These are phyloP conservation scores for Ambrosia hybrid DNA, from an alignment of 140 eudicot genomes.

Conservation along the genomic window DNA sequence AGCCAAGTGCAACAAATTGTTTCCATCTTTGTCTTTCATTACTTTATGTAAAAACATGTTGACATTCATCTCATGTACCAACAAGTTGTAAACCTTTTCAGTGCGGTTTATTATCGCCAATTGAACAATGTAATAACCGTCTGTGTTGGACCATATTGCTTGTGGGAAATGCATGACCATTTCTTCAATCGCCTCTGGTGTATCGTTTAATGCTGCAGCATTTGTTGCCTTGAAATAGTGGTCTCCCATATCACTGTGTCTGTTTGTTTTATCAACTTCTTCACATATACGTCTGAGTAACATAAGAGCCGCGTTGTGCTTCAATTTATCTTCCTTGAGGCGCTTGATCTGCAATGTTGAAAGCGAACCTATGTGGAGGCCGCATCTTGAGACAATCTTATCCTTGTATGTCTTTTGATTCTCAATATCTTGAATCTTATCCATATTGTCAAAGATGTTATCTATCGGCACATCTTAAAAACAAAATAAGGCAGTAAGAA, in stretches of 20 bases:
- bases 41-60: no score
- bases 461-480: conserved; percentile 5
- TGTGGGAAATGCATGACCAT: conserved; percentile 23
- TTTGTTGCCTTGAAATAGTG: background rate
- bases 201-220: conserved; percentile 23
- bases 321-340: conserved; percentile 29
- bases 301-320: conserved; percentile 18
- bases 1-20: no score
- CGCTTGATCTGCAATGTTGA: conserved; percentile 10
- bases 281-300: conserved; percentile 28
- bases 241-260: background rate
- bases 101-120: background rate
- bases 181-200: conserved; percentile 32
- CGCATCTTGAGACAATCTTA: background rate
- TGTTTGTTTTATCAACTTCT: conserved; percentile 18
- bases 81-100: conserved; percentile 17
- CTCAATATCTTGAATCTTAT: conserved; percentile 15
- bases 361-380: conserved; percentile 12
- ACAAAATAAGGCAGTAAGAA: background rate
- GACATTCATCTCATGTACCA: conserved; percentile 1
- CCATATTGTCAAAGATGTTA: background rate
- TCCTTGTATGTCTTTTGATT: conserved; percentile 13
- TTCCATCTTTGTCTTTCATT: no score
- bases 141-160: conserved; percentile 6
- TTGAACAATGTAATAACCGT: conserved; percentile 1